phyloP scores from a whole-genome alignment of 805 yeast genomes.

The Candida pini region DNA sequence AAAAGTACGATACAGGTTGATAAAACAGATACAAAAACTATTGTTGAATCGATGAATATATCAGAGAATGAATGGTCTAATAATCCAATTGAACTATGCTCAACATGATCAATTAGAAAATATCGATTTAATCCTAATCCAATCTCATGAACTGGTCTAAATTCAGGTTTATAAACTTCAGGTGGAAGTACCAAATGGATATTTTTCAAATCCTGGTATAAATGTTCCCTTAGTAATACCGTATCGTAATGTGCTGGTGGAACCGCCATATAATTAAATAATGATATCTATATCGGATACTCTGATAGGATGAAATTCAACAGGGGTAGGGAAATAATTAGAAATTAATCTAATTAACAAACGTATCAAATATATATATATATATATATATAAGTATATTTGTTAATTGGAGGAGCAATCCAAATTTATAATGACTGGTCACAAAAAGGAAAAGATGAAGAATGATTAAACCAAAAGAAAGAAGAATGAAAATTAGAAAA shows the following conservation, averaged over 20 bases:
- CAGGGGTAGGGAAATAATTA: too few relatives aligned
- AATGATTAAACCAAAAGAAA: too few relatives aligned
- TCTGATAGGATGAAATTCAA: too few relatives aligned
- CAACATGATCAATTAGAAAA: conserved; percentile 17
- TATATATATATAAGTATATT: background rate
- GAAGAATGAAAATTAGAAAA: too few relatives aligned
- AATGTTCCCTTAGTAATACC: conserved; percentile 29
- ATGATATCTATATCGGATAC: too few relatives aligned
- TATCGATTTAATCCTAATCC: conserved; percentile 29
- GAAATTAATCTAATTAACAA: background rate
- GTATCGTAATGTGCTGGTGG: conserved; percentile 29
- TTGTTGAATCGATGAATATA: background rate
- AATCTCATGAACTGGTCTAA: conserved; percentile 23
- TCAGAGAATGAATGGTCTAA: too few relatives aligned
- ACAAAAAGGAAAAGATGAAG: too few relatives aligned
- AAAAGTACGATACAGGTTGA: background rate
- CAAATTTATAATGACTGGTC: too few relatives aligned
- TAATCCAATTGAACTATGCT: too few relatives aligned
- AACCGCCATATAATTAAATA: conserved; percentile 29
- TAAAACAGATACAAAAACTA: background rate
- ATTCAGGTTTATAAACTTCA: conserved; percentile 18
- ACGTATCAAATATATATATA: background rate
- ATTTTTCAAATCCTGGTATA: conserved; percentile 23
- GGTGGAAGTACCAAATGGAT: conserved; percentile 24
- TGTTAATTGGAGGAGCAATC: too few relatives aligned